Conservation (phyloP, 1,284 basidiomycete genomes). For the Tilletia setariae region DNA sequence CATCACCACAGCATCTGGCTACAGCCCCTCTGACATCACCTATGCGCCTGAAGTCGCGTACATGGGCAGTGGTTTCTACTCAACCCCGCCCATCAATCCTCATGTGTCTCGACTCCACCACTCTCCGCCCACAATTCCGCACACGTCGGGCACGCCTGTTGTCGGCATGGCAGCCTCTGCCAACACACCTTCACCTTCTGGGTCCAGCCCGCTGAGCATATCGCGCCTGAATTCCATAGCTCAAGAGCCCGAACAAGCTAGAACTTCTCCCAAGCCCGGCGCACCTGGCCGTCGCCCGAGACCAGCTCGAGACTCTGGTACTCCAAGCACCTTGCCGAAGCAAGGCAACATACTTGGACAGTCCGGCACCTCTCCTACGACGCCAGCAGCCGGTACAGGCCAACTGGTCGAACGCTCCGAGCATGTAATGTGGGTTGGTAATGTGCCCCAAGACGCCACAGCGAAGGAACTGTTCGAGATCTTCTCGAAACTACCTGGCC, state of each 20-base stretch:
- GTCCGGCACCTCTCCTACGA: background rate
- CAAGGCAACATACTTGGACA: too few relatives aligned
- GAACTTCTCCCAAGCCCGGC: too few relatives aligned
- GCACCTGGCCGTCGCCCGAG: background rate
- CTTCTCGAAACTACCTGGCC: constrained; percentile 59
- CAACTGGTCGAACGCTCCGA: constrained; percentile 63
- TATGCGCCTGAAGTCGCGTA: constrained; percentile 6
- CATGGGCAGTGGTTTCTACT: constrained; percentile 6
- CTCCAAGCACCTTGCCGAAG: too few relatives aligned
- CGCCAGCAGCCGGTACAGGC: background rate
- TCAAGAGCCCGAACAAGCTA: background rate
- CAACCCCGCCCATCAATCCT: background rate
- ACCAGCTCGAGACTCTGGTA: background rate
- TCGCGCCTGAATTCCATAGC: background rate
- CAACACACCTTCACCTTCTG: background rate
- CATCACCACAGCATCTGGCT: background rate
- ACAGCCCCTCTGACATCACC: background rate
- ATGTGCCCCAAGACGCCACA: constrained; percentile 75
- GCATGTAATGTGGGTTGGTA: constrained; percentile 94
- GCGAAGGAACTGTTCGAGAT: constrained; percentile 85
- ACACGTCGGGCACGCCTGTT: constrained; percentile 1
- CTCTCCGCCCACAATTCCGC: background rate
- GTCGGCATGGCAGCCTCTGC: background rate
- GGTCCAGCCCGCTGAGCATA: constrained; percentile 3
- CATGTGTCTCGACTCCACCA: background rate